Base-by-base conservation (phyloP, 1,284 basidiomycete genomes). In the Marasmius sp. region DNA sequence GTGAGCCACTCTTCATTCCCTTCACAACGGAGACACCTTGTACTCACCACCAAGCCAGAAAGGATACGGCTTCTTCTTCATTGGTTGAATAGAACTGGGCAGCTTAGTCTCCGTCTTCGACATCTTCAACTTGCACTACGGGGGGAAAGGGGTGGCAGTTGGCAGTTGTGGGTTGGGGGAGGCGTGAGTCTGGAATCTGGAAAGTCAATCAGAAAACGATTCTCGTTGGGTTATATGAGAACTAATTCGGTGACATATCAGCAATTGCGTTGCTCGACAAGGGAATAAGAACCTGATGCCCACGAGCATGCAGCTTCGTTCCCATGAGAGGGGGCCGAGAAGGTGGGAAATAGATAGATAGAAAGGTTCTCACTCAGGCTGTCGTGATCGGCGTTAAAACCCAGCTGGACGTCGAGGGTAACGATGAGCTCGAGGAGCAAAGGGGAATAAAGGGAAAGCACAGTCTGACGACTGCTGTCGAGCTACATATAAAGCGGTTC, bases 31-130 rank as follows among this genome's bases (percentile, higher is more conserved):
- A n/a, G 41, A 38, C 39, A 52, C 34, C 43, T 38, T 27, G 53
- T 47, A 76, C 82, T 67, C 59, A 88, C 91, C 90, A 75, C 91
- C 91, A 11, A 93, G 79, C 87, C 88, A 93, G 76, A 92, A 91
- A 18, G 91, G 91, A 76, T 93, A 90, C 14, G 89, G 89, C 75
- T 86, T 77, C 79, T 89, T 90, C 72, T 77, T 79, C 49, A 36
- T 33, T 5, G 38, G 34, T n/a, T n/a, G n/a, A n/a, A n/a, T n/a
- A n/a, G n/a, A n/a, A n/a, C n/a, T n/a, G n/a, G n/a, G n/a, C n/a
- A n/a, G n/a, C 36, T 54, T 34, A 20, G 4, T 34, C 16, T 37
- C 34, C 9, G 52, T 54, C 52, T 54, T 54, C 34, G 52, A 54
- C 52, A 54, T 54, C 37, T 34, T 37, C 52, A 54, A 38, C 37